phyloP scores from a whole-genome alignment of 495 filamentous ascomycete species.

The Sordaria brevicollis region DNA sequence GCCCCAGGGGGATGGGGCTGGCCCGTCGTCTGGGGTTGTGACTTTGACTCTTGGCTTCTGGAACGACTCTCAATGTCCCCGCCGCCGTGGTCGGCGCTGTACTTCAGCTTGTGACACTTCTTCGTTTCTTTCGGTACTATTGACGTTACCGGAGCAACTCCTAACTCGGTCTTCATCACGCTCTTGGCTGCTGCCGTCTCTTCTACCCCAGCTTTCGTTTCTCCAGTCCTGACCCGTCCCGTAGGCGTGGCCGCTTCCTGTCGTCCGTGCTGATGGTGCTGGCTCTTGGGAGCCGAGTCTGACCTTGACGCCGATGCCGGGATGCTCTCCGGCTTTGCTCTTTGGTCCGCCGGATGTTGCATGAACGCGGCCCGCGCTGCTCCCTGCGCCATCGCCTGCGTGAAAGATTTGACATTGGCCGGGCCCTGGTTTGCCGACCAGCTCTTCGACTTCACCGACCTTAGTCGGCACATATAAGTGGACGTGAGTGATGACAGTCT shows the following conservation, averaged over 20 bases:
- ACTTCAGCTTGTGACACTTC: not conserved
- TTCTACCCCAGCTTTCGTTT: not conserved
- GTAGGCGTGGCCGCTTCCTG: not conserved
- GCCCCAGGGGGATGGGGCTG: no score
- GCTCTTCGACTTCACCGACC: not conserved
- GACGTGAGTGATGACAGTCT: constrained; percentile 9
- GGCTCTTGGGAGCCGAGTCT: not conserved
- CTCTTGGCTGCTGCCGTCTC: constrained; percentile 1
- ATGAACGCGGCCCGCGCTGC: constrained; percentile 17
- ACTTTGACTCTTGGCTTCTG: not conserved
- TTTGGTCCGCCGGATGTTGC: not conserved
- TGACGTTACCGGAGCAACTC: not conserved
- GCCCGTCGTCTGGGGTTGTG: not conserved
- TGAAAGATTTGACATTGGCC: not conserved
- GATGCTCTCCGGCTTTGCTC: not conserved
- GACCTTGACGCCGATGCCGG: not conserved
- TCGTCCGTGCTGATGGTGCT: not conserved
- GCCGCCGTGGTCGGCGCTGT: constrained; percentile 4
- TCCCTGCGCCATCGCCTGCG: constrained; percentile 16
- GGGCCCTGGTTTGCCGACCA: not conserved
- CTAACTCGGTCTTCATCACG: not conserved
- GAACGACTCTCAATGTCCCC: constrained; percentile 10
- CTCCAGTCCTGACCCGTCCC: not conserved
- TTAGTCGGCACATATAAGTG: constrained; percentile 12
- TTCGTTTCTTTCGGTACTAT: not conserved